phyloP scores from a whole-genome alignment of 371 early-diverging fungal species.

The Fennellomyces sp. region DNA sequence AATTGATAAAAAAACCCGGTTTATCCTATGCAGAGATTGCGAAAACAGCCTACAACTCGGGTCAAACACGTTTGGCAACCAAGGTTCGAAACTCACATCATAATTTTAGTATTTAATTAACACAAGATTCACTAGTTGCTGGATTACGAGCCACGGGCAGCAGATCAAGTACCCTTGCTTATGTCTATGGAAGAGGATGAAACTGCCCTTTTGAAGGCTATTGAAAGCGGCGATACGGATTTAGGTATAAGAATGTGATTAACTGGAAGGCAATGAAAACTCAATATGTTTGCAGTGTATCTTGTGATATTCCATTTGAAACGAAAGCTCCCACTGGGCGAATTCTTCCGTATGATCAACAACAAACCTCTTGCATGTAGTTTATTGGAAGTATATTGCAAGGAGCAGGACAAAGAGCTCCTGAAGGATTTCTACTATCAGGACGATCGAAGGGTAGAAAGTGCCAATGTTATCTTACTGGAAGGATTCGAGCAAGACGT shows the following conservation, averaged over 20 bases:
- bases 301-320: constrained; percentile 88
- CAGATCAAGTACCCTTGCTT: constrained; percentile 92
- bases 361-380: constrained; percentile 82
- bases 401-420: constrained; percentile 73
- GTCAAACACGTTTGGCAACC: constrained; percentile 87
- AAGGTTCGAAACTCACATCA: constrained; percentile 50
- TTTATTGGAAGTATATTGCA: constrained; percentile 83
- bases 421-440: constrained; percentile 95
- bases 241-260: constrained; percentile 56
- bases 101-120: background rate
- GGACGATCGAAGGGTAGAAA: constrained; percentile 83
- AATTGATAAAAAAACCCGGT: constrained; percentile 72
- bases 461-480: constrained; percentile 66
- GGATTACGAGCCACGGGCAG: constrained; percentile 93
- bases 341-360: constrained; percentile 88
- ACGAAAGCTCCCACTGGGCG: constrained; percentile 79
- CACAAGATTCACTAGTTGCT: constrained; percentile 51
- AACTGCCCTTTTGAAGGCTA: constrained; percentile 85
- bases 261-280: background rate
- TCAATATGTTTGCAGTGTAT: constrained; percentile 63
- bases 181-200: constrained; percentile 93
- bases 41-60: constrained; percentile 86
- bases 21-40: constrained; percentile 92
- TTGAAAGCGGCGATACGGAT: constrained; percentile 95
- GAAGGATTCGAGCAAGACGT: constrained; percentile 65